Conservation (phyloP, 2,329 filamentous ascomycete genomes). For the Graphilbum fragrans region DNA sequence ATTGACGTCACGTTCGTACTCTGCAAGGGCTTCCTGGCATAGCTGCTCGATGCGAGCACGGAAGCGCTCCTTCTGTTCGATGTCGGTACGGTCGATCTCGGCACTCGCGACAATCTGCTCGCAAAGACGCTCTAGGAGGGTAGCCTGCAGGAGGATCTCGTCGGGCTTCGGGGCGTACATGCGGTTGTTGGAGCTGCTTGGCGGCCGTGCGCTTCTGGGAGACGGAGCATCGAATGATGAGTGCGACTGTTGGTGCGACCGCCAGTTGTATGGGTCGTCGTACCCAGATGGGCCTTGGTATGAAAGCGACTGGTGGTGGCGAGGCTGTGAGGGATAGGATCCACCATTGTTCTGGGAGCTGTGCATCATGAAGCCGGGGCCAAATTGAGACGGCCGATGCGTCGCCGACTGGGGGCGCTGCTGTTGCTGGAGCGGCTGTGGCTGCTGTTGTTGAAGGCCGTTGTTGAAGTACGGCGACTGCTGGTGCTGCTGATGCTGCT, state of each 20-base stretch:
- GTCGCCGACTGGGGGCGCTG: conserved; percentile 22
- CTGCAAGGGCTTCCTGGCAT: conserved; percentile 45
- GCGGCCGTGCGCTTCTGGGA: conserved; percentile 4
- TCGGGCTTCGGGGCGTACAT: conserved; percentile 22
- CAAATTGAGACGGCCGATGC: conserved; percentile 15
- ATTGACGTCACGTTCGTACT: conserved; percentile 33
- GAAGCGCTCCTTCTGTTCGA: conserved; percentile 60
- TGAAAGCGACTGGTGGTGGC: conserved; percentile 20
- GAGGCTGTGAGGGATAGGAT: conserved; percentile 12
- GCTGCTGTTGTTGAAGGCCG: conserved; percentile 5
- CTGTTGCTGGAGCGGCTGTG: conserved; percentile 10
- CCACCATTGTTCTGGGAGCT: conserved; percentile 7
- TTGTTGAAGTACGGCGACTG: conserved; percentile 11
- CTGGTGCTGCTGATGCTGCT: conserved; percentile 16
- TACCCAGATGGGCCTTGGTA: conserved; percentile 17
- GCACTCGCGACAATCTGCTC: conserved; percentile 38
- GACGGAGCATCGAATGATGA: conserved; percentile 10
- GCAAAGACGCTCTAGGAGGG: conserved; percentile 36
- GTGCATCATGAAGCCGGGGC: conserved; percentile 7
- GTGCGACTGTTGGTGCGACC: conserved; percentile 9
- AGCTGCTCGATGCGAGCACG: conserved; percentile 51
- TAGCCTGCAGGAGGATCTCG: conserved; percentile 34
- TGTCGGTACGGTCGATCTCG: conserved; percentile 52
- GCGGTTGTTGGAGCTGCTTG: conserved; percentile 11
- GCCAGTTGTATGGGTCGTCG: conserved; percentile 16